These are phyloP conservation scores for Stephania japonica DNA, from an alignment of 164 flowering plant species.

Conservation along the genomic window DNA sequence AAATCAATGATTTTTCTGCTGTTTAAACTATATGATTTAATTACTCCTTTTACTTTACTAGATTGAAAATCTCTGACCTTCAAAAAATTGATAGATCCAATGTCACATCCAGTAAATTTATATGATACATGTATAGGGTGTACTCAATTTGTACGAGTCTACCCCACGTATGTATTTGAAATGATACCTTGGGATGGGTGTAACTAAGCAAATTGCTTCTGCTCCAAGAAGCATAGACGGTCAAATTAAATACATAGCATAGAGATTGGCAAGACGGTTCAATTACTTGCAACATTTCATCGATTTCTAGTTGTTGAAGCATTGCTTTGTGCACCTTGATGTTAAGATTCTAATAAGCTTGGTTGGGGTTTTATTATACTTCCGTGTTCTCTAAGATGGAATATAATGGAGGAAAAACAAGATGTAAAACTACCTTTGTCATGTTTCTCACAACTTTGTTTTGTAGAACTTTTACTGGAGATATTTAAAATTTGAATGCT, in stretches of 20 bases:
- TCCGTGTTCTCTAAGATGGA: too few relatives aligned
- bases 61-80: not conserved
- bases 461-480: not conserved
- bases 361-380: too few relatives aligned
- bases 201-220: slow-evolving; percentile 17
- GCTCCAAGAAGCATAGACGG: not conserved
- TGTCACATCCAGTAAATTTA: slow-evolving; percentile 17
- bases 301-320: too few relatives aligned
- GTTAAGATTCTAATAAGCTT: too few relatives aligned
- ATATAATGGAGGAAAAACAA: too few relatives aligned
- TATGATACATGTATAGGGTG: slow-evolving; percentile 17
- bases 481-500: not conserved
- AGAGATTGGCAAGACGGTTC: too few relatives aligned
- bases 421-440: not conserved
- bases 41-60: not conserved
- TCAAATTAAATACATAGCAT: too few relatives aligned
- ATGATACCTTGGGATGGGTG: slow-evolving; percentile 15
- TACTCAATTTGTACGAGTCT: slow-evolving; percentile 11
- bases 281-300: too few relatives aligned
- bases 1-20: slow-evolving; percentile 6
- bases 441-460: not conserved
- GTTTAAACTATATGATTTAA: not conserved
- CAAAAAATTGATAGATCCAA: slow-evolving; percentile 8
- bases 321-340: too few relatives aligned
- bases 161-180: slow-evolving; percentile 14